Conservation (phyloP, 257 asterid species). For the Rhazya stricta region DNA sequence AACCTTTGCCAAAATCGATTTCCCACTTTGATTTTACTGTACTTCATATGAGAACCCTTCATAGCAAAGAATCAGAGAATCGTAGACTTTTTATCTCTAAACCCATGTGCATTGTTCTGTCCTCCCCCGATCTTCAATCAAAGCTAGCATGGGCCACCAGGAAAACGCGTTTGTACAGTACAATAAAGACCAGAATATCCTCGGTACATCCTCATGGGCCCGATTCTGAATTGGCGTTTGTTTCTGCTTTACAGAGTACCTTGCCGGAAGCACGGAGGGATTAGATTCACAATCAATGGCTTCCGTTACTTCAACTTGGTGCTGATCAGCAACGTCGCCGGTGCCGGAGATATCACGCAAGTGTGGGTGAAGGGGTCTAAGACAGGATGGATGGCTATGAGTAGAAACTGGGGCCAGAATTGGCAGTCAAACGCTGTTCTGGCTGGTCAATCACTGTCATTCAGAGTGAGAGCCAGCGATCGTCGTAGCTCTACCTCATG, state of each 20-base stretch:
- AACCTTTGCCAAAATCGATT: not conserved
- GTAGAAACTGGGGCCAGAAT: conserved; percentile 35
- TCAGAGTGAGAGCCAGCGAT: conserved; percentile 29
- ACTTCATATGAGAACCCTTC: not conserved
- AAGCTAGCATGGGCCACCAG: not conserved
- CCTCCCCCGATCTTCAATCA: not conserved
- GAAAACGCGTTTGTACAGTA: conserved; percentile 11
- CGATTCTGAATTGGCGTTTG: not conserved
- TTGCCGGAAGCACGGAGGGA: conserved; percentile 30
- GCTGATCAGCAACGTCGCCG: conserved; percentile 27
- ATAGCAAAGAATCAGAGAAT: conserved; percentile 14
- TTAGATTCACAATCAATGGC: conserved; percentile 30
- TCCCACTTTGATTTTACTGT: not conserved
- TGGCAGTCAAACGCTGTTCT: conserved; percentile 24
- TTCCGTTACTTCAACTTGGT: conserved; percentile 31
- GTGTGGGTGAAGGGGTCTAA: conserved; percentile 30
- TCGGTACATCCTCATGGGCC: not conserved
- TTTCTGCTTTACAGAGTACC: conserved; percentile 16
- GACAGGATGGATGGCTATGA: conserved; percentile 27
- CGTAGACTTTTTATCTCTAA: conserved; percentile 10
- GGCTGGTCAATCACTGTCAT: conserved; percentile 28
- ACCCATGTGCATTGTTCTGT: conserved; percentile 11
- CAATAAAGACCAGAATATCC: not conserved
- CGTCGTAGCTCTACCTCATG: conserved; percentile 31
- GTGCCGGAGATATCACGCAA: conserved; percentile 26